Evolutionary conservation across 305 asterid species (phyloP), one percentile per base, ranked within the genome.

Genomic region (Fraxinus nigra): DNA sequence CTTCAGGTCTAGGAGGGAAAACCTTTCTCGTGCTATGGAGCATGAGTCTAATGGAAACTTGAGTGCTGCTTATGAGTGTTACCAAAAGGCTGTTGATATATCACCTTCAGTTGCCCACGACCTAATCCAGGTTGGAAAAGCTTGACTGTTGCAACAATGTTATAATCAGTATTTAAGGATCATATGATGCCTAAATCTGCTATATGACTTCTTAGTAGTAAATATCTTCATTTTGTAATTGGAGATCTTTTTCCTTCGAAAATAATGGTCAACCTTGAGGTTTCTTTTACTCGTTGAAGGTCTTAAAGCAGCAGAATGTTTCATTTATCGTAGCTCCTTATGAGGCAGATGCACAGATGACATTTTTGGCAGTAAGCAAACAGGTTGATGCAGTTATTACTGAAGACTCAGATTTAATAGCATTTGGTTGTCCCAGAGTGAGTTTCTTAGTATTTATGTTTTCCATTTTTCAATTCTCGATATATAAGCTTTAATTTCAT

Each of bases 311-410:
- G 83, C 97, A 94, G 84, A 90, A 89, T 4, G 91, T 96, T 59
- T 82, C 90, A 73, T 96, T 92, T 54, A 77, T 96, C 5, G 99
- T 96, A 87, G 99, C 99, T 76, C 99, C 99, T 24, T 94, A 94
- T 76, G 99, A 96, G 91, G 99, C 99, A 84, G 99, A 96, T 85
- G 98, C 99, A 35, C 97, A 96, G 84, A 92, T 96, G 98, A 91
- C 99, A 37, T 94, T 90, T 89, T 82, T 96, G 89, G 97, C 98
- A 7, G 83, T 93, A 84, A 88, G 82, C 91, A 89, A 92, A 84
- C 94, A 90, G 72, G 97, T 94, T 82, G 97, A 96, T 86, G 99
- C 94, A 11, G 95, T 95, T 77, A 94, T 96, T 85, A 96, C 99
- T 0, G 99, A 96, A 88, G 99, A 96, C 85, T 96, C 99, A 0